Percentiles rank a stretch among this genome's conserved stretches.
These are phyloP conservation scores for Ceratocystiopsis minuta DNA, from an alignment of 2,329 filamentous ascomycete species.

Conservation along the genomic window DNA sequence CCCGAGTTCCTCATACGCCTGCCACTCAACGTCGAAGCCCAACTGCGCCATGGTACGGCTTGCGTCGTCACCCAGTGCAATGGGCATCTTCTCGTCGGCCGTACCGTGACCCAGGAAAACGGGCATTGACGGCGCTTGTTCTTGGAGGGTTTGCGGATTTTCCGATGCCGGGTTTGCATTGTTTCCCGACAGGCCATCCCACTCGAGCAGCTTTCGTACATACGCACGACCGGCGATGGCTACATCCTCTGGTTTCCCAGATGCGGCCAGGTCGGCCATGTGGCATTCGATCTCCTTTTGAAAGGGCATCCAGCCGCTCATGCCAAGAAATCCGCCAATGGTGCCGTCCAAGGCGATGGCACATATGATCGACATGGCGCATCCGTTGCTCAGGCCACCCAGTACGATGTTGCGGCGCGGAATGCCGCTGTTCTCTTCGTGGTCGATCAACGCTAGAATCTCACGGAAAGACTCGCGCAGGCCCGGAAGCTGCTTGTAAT, in stretches of 20 bases:
- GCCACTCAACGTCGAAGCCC: conserved; percentile 20
- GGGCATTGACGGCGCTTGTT: conserved; percentile 15
- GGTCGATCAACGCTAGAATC: conserved; percentile 14
- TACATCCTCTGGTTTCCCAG: no score
- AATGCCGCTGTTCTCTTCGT: not conserved
- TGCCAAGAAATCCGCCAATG: conserved; percentile 4
- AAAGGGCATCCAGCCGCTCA: conserved; percentile 5
- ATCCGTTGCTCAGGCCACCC: conserved; percentile 18
- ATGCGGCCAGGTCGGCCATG: not conserved
- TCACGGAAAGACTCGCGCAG: conserved; percentile 22
- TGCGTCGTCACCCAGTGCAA: conserved; percentile 16
- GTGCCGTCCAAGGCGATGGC: not conserved
- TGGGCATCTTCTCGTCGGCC: conserved; percentile 20
- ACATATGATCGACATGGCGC: not conserved
- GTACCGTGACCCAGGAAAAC: conserved; percentile 26
- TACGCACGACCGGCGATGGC: no score
- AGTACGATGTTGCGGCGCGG: conserved; percentile 25
- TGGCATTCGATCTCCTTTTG: conserved; percentile 13
- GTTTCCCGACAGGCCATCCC: not conserved
- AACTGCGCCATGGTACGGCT: conserved; percentile 13
- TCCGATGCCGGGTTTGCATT: no score
- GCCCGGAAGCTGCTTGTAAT: conserved; percentile 25
- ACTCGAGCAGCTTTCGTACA: not conserved
- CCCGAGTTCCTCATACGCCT: conserved; percentile 21
- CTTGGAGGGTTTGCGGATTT: no score